These are phyloP conservation scores for Cladosporium phlei DNA, from an alignment of 2,329 filamentous ascomycete genomes.

Conservation along the genomic window DNA sequence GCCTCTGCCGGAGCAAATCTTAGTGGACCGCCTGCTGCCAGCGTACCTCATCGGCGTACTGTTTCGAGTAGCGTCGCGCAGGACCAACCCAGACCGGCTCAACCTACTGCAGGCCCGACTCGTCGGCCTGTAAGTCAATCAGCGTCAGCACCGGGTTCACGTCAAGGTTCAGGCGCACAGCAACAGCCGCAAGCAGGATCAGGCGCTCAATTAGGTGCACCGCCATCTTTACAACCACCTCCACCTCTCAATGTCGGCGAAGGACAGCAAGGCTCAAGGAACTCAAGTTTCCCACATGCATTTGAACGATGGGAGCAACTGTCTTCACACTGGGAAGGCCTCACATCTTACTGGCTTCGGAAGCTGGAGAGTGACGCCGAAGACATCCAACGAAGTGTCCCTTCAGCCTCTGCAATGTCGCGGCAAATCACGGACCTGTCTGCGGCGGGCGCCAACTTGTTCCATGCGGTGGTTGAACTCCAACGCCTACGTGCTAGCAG, in stretches of 20 bases:
- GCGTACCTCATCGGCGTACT: constrained; percentile 6
- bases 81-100: constrained; percentile 24
- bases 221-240: constrained; percentile 16
- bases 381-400: constrained; percentile 69
- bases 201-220: constrained; percentile 17
- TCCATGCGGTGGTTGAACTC: constrained; percentile 94
- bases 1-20: neutral
- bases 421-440: constrained; percentile 96
- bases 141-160: constrained; percentile 15
- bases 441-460: constrained; percentile 91
- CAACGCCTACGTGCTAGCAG: constrained; percentile 91
- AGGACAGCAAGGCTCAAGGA: constrained; percentile 26
- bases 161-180: constrained; percentile 19
- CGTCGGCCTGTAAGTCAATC: constrained; percentile 7
- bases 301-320: constrained; percentile 97
- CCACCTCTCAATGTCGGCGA: constrained; percentile 16
- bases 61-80: constrained; percentile 19
- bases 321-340: constrained; percentile 95
- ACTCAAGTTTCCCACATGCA: constrained; percentile 82
- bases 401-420: constrained; percentile 80
- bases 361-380: constrained; percentile 85
- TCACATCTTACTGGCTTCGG: constrained; percentile 96
- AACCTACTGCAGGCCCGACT: constrained; percentile 15
- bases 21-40: neutral
- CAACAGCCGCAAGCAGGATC: constrained; percentile 18